phyloP scores from a whole-genome alignment of 352 stramenopile genomes.

The Phytopythium litorale region DNA sequence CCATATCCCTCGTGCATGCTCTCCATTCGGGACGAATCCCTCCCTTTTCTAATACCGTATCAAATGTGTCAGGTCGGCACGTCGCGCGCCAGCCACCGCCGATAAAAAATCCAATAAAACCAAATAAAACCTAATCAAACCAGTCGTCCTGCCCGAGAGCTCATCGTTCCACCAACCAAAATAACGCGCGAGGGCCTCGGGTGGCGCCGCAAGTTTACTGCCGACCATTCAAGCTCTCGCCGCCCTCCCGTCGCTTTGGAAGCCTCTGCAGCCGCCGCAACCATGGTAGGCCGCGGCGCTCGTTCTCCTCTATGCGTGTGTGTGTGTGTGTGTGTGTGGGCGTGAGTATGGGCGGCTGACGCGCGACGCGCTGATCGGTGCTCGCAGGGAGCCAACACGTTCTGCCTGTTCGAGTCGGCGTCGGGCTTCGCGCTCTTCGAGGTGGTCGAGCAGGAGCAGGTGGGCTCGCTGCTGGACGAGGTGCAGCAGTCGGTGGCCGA shows the following conservation, averaged over 20 bases:
- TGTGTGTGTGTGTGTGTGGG: not conserved
- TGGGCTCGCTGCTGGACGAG: conserved; percentile 83
- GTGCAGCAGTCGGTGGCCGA: conserved; percentile 93
- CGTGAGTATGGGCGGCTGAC: not conserved
- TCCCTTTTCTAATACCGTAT: not conserved
- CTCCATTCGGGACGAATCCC: not conserved
- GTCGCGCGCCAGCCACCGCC: not conserved
- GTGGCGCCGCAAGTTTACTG: not conserved
- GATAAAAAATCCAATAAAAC: not conserved
- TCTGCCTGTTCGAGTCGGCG: conserved; percentile 97
- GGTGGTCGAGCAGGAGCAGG: conserved; percentile 97
- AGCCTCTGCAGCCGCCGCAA: not conserved
- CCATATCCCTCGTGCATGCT: not conserved
- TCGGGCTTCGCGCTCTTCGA: conserved; percentile 99
- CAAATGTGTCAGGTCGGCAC: too few relatives aligned
- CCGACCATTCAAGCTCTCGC: conserved; percentile 7
- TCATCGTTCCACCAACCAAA: conserved; percentile 2
- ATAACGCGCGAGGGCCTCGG: not conserved
- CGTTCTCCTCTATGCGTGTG: not conserved
- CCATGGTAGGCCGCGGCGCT: not conserved
- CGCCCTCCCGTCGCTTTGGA: not conserved
- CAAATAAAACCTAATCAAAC: not conserved
- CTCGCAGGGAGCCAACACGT: conserved; percentile 54
- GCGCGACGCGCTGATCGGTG: too few relatives aligned
- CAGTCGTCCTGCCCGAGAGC: not conserved